Evolutionary conservation across 139 green algal species (phyloP), one percentile per base, ranked within the genome.

Genomic region (Coelastrella sp.): DNA sequence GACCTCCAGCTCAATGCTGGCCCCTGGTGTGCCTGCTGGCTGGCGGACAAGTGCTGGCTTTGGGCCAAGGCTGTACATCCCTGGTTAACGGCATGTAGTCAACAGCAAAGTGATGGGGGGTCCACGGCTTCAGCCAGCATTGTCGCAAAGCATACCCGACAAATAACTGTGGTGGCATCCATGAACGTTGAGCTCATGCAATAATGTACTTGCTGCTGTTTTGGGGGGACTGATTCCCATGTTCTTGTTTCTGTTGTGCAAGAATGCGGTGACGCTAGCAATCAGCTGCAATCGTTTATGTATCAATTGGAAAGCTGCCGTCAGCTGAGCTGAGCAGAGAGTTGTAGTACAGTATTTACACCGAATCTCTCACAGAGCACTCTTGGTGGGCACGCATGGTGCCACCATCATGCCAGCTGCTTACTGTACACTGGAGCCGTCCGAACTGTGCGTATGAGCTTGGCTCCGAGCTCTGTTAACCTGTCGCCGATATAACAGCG

Each of bases 361-460:
- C 35, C 35, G 35, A 49, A 49, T 1, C 1, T 49, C 35, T 3
- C 35, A 49, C 35, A 49, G 35, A 49, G 35, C 35, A 49, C 35
- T 72, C 63, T 17, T 72, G 63, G 63, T 72, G 63, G 63, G 63
- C 12, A 14, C 5, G 63, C 35, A 49, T 72, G 63, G 63, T 72
- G 12, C 63, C 12, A 22, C 5, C 9, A 15, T 17, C 73, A 19
- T 35, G 73, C 73, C 73, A 49, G 75, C 49, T 22, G 72, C 87
- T 90, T 76, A 91, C 87, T 93, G 91, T 97, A 97, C 1, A 95
- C 85, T 7, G 92, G 79, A 14, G 95, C 92, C 4, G 93, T 97
- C 4, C 91, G 91, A 61, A 87, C 91, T 7, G 82, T 89, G 12
- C 87, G 82, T 6, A 96, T 90, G 60, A 97, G 91, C 7, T 59